Percentiles rank a stretch among this genome's conserved stretches.
Conservation (phyloP, 306 rosid species). For the Herpetospermum pedunculosum region DNA sequence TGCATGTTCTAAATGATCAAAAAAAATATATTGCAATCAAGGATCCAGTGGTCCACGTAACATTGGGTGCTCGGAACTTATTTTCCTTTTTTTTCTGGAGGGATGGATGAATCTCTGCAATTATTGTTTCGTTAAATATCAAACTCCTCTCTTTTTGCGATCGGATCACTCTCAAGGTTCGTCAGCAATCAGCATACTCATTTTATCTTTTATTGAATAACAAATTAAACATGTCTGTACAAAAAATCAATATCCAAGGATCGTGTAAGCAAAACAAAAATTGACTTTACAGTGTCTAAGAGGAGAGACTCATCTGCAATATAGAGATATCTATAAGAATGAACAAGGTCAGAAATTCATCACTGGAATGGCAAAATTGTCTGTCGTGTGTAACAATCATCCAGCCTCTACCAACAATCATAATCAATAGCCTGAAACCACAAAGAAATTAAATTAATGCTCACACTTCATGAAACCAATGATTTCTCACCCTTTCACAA, state of each 20-base stretch:
- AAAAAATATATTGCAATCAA: not conserved
- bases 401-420: slow-evolving; percentile 18
- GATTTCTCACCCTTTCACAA: not conserved
- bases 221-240: slow-evolving; percentile 21
- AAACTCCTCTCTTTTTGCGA: not conserved
- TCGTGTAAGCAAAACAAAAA: slow-evolving; percentile 23
- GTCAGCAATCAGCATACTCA: slow-evolving; percentile 1
- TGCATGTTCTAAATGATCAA: not conserved
- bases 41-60: not conserved
- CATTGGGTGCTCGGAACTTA: not conserved
- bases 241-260: slow-evolving; percentile 34
- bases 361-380: slow-evolving; percentile 34
- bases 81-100: not conserved
- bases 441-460: slow-evolving; percentile 27
- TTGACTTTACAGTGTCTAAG: slow-evolving; percentile 79
- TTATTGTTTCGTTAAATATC: not conserved
- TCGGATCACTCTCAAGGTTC: not conserved
- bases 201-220: slow-evolving; percentile 3
- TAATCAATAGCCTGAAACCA: slow-evolving; percentile 45
- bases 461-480: not conserved
- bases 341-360: slow-evolving; percentile 50
- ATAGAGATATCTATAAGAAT: slow-evolving; percentile 54
- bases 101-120: not conserved
- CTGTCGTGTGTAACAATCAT: slow-evolving; percentile 12
- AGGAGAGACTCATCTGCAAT: slow-evolving; percentile 98